Evolutionary conservation across 176 grass and related monocot genomes (phyloP), one percentile per base, ranked within the genome.

Genomic region (Aegilops speltoides): DNA sequence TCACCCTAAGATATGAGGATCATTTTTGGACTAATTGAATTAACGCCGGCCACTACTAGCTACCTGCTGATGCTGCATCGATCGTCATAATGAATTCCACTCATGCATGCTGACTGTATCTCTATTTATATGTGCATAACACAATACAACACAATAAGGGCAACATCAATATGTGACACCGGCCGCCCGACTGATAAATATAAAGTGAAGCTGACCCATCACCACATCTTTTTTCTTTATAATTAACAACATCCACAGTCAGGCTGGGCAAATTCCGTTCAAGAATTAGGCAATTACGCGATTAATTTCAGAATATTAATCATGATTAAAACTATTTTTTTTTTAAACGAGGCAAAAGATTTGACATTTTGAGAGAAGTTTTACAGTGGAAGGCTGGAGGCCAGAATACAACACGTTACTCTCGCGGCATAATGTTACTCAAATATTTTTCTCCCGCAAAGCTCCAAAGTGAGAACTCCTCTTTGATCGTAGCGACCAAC

Each of bases 21-120:
- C 22, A 2, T 16, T 29, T 65, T 65, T 65, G 10, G 68, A 41
- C 70, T 6, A 45, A 41, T 72, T 24, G 22, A 74, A 46, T 46
- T 46, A 46, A 74, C 71, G 13, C 11, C 71, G 25, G 43, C 45
- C 11, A 19, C 37, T 4, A 19, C 33, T 38, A 38, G 15, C 31
- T 68, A 68, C 2, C 66, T 54, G 50, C 6, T 54, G 50, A 54
- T 4, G 10, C 70, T 45, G 70, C 70, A 25, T 25, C 70, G 5
- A 26, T 74, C 71, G 7, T 50, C 23, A 75, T 75, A 25, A 75
- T 46, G 37, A 45, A 24, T 15, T 9, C 3, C 43, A 70, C 19
- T 41, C 68, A 23, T 73, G 71, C 73, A 50, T 76, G 73, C 73
- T 76, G 73, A 76, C 41, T 76, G 73, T 52, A 52, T 10, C 5